These are phyloP conservation scores for Helichrysum umbraculigerum DNA, from an alignment of 129 eudicot species.

Conservation along the genomic window DNA sequence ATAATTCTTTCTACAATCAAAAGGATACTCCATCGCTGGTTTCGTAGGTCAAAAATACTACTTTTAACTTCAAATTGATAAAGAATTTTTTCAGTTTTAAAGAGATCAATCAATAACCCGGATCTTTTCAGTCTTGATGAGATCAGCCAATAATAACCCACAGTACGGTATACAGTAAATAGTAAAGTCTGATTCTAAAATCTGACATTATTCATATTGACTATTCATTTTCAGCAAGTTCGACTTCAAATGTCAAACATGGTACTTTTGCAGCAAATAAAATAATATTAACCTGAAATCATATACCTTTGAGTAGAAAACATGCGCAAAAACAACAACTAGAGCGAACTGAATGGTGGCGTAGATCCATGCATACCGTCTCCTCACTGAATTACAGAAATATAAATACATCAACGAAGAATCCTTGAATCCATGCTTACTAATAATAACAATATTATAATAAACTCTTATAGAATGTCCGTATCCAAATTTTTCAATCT, in stretches of 20 bases:
- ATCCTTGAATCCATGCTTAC: background rate
- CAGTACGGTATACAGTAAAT: background rate
- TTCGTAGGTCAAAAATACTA: background rate
- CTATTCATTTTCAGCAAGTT: conserved; percentile 5
- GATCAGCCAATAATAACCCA: background rate
- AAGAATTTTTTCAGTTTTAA: background rate
- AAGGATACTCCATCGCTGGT: conserved; percentile 4
- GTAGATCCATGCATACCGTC: conserved; percentile 85
- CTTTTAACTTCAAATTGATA: background rate
- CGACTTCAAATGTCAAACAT: conserved; percentile 16
- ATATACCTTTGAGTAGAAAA: conserved; percentile 73
- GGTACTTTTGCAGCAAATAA: background rate
- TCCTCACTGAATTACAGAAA: conserved; percentile 48
- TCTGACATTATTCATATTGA: background rate
- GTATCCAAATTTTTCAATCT: background rate
- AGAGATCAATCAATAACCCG: background rate
- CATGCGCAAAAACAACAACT: conserved; percentile 81
- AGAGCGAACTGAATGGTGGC: conserved; percentile 70
- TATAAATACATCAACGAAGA: conserved; percentile 2
- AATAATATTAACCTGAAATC: background rate
- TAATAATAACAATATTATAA: too few relatives aligned
- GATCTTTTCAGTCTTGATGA: background rate
- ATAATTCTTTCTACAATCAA: background rate
- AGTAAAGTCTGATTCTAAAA: background rate
- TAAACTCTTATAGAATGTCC: background rate